Conservation (phyloP, 352 stramenopile species). For the Globisporangium solare region DNA sequence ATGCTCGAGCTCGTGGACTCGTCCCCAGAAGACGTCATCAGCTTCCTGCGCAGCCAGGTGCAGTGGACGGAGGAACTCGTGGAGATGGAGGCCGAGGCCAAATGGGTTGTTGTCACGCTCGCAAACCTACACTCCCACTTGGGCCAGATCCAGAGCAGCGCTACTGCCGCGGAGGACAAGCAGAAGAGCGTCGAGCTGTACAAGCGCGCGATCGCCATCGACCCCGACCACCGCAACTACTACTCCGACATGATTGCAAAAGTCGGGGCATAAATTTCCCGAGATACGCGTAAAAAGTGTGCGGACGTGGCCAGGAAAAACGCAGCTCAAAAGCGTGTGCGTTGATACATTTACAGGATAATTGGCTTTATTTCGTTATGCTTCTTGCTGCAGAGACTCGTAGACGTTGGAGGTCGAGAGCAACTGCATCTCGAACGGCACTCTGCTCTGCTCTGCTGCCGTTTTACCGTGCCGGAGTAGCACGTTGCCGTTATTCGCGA, state of each 20-base stretch:
- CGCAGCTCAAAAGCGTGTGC: neutral
- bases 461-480: constrained; percentile 69
- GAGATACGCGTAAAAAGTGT: neutral
- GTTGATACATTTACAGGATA: neutral
- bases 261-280: constrained; percentile 7
- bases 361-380: neutral
- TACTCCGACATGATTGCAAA: constrained; percentile 58
- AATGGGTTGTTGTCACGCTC: constrained; percentile 71
- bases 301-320: neutral
- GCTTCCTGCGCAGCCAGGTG: constrained; percentile 66
- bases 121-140: constrained; percentile 44
- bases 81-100: constrained; percentile 70
- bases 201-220: constrained; percentile 33
- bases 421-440: constrained; percentile 71
- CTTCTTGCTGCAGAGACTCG: constrained; percentile 39
- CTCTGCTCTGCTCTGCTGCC: constrained; percentile 39
- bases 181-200: constrained; percentile 46
- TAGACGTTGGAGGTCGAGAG: constrained; percentile 58
- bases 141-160: constrained; percentile 18
- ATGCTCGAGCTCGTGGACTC: constrained; percentile 50
- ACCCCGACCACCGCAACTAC: constrained; percentile 56
- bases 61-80: constrained; percentile 80
- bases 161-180: constrained; percentile 24
- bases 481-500: constrained; percentile 89
- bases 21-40: constrained; percentile 28